Base-by-base conservation (phyloP, 495 filamentous ascomycete species). In the Penicillium bialowiezense region DNA sequence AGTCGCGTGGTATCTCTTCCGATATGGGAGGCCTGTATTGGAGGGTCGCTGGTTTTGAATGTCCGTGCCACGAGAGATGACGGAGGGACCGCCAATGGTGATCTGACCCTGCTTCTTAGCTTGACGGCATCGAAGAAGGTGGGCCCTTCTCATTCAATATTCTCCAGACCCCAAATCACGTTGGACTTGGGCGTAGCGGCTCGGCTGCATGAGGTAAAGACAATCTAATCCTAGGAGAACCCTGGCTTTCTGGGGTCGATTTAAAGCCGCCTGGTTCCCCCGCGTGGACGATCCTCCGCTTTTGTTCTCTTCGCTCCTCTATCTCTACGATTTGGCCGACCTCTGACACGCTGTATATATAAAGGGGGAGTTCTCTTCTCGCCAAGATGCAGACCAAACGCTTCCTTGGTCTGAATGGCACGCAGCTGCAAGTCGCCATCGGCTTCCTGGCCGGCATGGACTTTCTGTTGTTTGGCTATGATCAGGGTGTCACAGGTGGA, bases 401-500 rank as follows among this genome's bases (percentile, higher is more conserved):
- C 13, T 88, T 79, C 59, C 79, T 87, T 51, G 86, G 86, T 67
- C 80, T 89, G 46, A 75, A 76, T 54, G 86, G 86, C 72, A 64
- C 71, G 32, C 71, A 71, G 62, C 77, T 90, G 29, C 86, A 88
- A 52, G 70, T 84, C 51, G 84, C 82, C 44, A 83, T 90, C 45
- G 83, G 82, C 33, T 56, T 83, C 8, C 75, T 89, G 41, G 86
- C 85, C 38, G 85, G 85, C 54, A 78, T 84, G 55, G 85, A 88
- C 63, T 90, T 90, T 57, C 64, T 87, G 59, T 65, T 80, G 3
- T 80, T 80, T 50, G 77, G 77, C 41, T 80, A 80, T 63, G 77
- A 80, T 51, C 76, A 79, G 41, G 81, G 81, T 55, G 79, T 84
- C 12, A 84, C 80, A 50, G 80, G 80, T 29, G 80, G 81, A 35